phyloP scores from a whole-genome alignment of 1,284 basidiomycete species.

The Mycena citricolor region DNA sequence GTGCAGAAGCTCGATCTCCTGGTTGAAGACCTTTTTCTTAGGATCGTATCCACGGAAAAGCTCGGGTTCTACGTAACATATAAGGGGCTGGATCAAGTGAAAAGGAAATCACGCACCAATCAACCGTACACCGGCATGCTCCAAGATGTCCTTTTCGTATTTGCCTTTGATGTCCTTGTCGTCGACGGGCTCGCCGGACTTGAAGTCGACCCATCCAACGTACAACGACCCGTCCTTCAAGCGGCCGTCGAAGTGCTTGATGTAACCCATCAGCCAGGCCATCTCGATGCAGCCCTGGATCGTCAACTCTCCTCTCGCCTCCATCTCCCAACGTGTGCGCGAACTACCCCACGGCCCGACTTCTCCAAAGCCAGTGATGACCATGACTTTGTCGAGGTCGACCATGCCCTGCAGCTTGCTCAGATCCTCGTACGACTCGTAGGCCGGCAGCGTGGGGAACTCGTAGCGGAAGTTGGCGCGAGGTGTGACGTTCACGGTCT shows the following conservation, averaged over 20 bases:
- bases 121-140: conserved; percentile 92
- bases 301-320: conserved; percentile 89
- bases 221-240: conserved; percentile 90
- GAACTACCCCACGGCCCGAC: conserved; percentile 99
- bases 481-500: conserved; percentile 91
- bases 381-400: conserved; percentile 94
- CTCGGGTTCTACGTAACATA: conserved; percentile 75
- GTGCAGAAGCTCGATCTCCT: conserved; percentile 95
- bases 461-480: conserved; percentile 97
- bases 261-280: conserved; percentile 99
- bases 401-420: conserved; percentile 81
- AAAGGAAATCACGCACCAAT: conserved; percentile 71
- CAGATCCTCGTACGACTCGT: conserved; percentile 70
- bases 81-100: conserved; percentile 19
- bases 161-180: conserved; percentile 95
- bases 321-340: conserved; percentile 99
- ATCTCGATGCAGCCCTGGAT: conserved; percentile 99
- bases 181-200: conserved; percentile 94
- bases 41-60: conserved; percentile 98
- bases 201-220: conserved; percentile 97
- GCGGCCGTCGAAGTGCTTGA: conserved; percentile 97
- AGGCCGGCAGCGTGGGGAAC: conserved; percentile 80
- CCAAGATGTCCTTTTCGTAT: conserved; percentile 93
- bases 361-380: conserved; percentile 96
- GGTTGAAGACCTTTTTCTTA: conserved; percentile 94